Percentiles rank a stretch among this genome's conserved stretches.
These are phyloP conservation scores for Funneliformis mosseae DNA, from an alignment of 192 early-diverging fungal genomes.

Conservation along the genomic window DNA sequence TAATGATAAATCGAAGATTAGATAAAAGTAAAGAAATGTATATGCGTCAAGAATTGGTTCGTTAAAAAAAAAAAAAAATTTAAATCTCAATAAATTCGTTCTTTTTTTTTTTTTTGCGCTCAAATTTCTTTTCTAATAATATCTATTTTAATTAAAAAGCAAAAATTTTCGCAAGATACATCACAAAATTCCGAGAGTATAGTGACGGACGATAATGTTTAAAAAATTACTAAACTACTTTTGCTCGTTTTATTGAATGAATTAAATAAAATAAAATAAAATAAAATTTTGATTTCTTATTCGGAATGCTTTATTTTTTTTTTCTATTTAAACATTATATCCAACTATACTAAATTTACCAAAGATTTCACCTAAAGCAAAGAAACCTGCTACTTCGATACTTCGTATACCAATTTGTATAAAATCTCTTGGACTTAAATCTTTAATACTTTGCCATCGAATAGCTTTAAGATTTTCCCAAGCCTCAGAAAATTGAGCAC, in stretches of 20 bases:
- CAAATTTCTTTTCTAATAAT: not conserved
- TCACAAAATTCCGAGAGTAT: not conserved
- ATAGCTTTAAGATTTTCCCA: constrained; percentile 43
- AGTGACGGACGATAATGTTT: not conserved
- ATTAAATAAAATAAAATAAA: too few relatives aligned
- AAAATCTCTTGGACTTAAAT: constrained; percentile 47
- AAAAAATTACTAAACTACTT: not conserved
- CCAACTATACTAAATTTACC: constrained; percentile 67
- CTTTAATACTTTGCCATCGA: constrained; percentile 34
- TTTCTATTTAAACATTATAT: constrained; percentile 51
- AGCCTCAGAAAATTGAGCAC: constrained; percentile 52
- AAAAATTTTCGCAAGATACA: not conserved
- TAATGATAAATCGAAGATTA: not conserved
- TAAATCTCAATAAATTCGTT: not conserved
- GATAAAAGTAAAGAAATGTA: not conserved
- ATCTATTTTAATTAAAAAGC: not conserved
- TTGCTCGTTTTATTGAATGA: not conserved
- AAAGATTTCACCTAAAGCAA: constrained; percentile 64
- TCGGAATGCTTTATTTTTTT: not conserved
- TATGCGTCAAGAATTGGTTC: not conserved
- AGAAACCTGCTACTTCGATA: constrained; percentile 61
- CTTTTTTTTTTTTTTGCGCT: not conserved
- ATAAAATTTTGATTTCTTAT: too few relatives aligned
- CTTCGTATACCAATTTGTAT: constrained; percentile 55
- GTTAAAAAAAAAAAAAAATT: not conserved